Percentiles rank a stretch among this genome's conserved stretches.
These are phyloP conservation scores for Larix kaempferi DNA, from an alignment of 75 land plant species.

Conservation along the genomic window DNA sequence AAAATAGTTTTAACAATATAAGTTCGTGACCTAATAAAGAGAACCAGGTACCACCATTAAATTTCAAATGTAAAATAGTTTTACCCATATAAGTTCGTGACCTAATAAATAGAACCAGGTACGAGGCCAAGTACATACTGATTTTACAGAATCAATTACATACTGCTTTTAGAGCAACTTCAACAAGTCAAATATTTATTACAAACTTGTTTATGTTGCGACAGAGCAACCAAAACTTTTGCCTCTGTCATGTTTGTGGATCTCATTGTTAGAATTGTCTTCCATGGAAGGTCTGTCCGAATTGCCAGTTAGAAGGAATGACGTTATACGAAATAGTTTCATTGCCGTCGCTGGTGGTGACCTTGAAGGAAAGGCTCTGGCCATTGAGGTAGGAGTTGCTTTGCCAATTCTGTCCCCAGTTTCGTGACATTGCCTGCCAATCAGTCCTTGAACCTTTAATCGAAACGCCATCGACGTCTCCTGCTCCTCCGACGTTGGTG, in stretches of 20 bases:
- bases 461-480: neutral
- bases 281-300: constrained; percentile 36
- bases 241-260: neutral
- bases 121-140: too few species aligned
- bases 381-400: constrained; percentile 13
- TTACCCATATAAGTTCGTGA: too few species aligned
- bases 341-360: constrained; percentile 24
- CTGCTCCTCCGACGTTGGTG: constrained; percentile 2
- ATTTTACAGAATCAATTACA: too few species aligned
- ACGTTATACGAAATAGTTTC: constrained; percentile 18
- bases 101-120: too few species aligned
- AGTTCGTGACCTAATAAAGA: too few species aligned
- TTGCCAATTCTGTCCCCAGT: constrained; percentile 42
- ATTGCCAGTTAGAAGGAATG: constrained; percentile 26
- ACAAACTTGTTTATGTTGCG: too few species aligned
- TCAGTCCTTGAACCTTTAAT: neutral
- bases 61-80: too few species aligned
- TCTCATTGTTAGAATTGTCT: constrained; percentile 1
- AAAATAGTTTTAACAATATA: too few species aligned
- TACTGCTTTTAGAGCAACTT: too few species aligned
- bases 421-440: constrained; percentile 10
- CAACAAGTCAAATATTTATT: too few species aligned
- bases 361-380: constrained; percentile 28
- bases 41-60: too few species aligned
- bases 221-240: too few species aligned